phyloP scores from a whole-genome alignment of 805 yeast species.

The Nakazawaea wyomingensis region DNA sequence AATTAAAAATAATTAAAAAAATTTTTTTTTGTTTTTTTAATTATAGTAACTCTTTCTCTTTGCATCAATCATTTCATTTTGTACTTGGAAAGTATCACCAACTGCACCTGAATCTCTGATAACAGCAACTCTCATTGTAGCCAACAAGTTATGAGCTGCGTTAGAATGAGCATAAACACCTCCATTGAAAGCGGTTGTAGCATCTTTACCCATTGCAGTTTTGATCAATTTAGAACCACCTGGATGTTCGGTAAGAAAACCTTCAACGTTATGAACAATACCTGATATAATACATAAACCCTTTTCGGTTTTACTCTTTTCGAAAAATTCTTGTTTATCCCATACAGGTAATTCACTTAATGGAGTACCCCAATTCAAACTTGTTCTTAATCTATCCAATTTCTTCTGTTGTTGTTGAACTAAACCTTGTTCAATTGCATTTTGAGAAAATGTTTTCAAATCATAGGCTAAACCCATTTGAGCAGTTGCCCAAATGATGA shows the following conservation, averaged over 20 bases:
- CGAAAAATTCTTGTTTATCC: constrained; percentile 59
- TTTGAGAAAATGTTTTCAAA: constrained; percentile 71
- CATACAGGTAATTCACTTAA: constrained; percentile 65
- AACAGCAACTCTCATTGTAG: constrained; percentile 79
- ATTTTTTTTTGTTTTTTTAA: not conserved
- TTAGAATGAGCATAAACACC: constrained; percentile 83
- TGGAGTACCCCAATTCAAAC: constrained; percentile 72
- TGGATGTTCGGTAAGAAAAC: constrained; percentile 71
- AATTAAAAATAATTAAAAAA: not conserved
- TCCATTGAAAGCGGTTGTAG: constrained; percentile 79
- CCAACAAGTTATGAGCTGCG: constrained; percentile 79
- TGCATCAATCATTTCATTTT: constrained; percentile 36
- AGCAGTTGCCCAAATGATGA: constrained; percentile 51
- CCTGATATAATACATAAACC: constrained; percentile 73
- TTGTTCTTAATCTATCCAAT: constrained; percentile 54
- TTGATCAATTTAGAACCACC: constrained; percentile 74
- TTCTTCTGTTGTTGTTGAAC: constrained; percentile 82
- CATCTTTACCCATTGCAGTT: constrained; percentile 75
- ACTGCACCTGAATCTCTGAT: constrained; percentile 61
- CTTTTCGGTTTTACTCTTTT: constrained; percentile 39
- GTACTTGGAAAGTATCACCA: constrained; percentile 48
- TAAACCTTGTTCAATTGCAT: constrained; percentile 78
- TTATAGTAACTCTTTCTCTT: constrained; percentile 22
- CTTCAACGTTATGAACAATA: constrained; percentile 70
- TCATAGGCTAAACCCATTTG: constrained; percentile 67